Evolutionary conservation across 306 rosid genomes (phyloP), one percentile per base, ranked within the genome.

Genomic region (Prunus davidiana): DNA sequence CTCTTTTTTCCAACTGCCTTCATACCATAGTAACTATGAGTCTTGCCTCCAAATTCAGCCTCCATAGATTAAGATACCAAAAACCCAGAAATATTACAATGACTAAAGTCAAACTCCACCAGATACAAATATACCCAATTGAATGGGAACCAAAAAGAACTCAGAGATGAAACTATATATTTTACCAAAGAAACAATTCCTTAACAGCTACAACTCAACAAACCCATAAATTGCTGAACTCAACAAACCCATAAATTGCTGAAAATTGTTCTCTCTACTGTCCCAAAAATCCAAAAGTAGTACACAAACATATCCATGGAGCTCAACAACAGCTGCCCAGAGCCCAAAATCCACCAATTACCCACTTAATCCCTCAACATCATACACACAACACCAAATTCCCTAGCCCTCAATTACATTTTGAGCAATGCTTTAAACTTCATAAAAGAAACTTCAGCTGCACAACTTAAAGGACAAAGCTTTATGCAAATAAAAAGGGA

Each of bases 31-130:
- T 89, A 81, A 20, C 79, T 86, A 47, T 76, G 71, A 84, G 86
- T 80, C 70, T 87, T 87, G 0, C 84, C 79, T 20, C 88, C 91
- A 80, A 87, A 87, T 85, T 90, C 84, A 64, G 90, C 77, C 86
- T 91, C 98, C 98, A 89, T 91, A 69, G 25, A 78, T 65, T 64
- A 78, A 69, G 73, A 45, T n/a, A 19, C 54, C 18, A 34, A 52
- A 55, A 34, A 38, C 49, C 19, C 25, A 9, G 69, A 71, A 46
- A 34, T 43, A n/a, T 9, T 20, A n/a, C 12, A 72, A 41, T 4
- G 18, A 38, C 64, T 9, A 5, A 7, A 47, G 12, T 13, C 76
- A 73, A 60, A 73, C 69, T 60, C 68, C 20, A 64, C 70, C 77
- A 65, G 34, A 79, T 14, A 51, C 19, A 50, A 76, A 55, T 13